Evolutionary conservation across 805 yeast genomes (phyloP).

Genomic region (Candida sphagnicola): DNA sequence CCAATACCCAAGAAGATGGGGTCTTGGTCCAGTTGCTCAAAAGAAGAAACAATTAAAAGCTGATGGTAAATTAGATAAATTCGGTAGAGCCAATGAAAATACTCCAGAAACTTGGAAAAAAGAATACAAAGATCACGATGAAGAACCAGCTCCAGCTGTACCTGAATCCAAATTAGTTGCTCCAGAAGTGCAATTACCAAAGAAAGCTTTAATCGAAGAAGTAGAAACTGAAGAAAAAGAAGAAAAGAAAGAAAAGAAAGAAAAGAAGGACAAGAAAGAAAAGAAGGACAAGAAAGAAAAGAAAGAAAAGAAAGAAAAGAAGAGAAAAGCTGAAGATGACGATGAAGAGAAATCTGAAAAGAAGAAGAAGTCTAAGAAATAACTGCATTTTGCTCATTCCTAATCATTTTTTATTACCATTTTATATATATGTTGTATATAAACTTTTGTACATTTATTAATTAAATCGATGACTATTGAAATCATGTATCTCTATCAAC

Average conservation of each 20-base stretch:
- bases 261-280: constrained; percentile 32
- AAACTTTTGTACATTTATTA: constrained; percentile 11
- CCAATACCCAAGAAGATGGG: constrained; percentile 99
- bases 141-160: constrained; percentile 54
- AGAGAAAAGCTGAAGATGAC: constrained; percentile 44
- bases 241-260: constrained; percentile 18
- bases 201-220: constrained; percentile 48
- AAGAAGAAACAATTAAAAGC: constrained; percentile 98
- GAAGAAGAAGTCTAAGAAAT: constrained; percentile 48
- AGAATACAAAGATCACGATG: constrained; percentile 69
- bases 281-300: constrained; percentile 50
- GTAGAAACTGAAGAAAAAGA: constrained; percentile 24
- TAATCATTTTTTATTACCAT: constrained; percentile 2
- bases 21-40: constrained; percentile 96
- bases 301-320: constrained; percentile 57
- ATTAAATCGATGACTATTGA: constrained; percentile 4
- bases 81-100: constrained; percentile 87
- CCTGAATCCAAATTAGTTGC: constrained; percentile 51
- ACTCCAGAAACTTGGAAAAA: constrained; percentile 93
- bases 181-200: constrained; percentile 43
- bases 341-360: constrained; percentile 40
- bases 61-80: constrained; percentile 95
- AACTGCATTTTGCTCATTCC: constrained; percentile 9
- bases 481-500: constrained; percentile 2
- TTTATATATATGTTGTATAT: constrained; percentile 9